Conservation (phyloP, 1,284 basidiomycete genomes). For the Austroboletus niveus region DNA sequence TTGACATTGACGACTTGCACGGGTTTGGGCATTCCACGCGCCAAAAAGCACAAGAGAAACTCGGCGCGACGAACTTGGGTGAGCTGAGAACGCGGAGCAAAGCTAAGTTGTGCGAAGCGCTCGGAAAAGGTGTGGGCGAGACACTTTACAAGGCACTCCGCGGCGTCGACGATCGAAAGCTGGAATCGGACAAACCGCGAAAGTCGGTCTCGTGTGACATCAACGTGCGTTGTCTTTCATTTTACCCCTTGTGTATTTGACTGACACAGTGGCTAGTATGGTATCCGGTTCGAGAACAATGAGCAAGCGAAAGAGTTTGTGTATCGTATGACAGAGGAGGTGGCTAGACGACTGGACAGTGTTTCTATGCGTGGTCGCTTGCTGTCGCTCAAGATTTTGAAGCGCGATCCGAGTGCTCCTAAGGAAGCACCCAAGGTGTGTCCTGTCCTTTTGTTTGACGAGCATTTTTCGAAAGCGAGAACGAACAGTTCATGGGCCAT, state of each 20-base stretch:
- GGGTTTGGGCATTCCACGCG: conserved; percentile 80
- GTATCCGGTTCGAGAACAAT: conserved; percentile 86
- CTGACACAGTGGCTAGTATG: conserved; percentile 60
- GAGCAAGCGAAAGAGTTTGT: conserved; percentile 82
- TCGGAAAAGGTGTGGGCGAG: conserved; percentile 84
- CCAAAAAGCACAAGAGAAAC: conserved; percentile 74
- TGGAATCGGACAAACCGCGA: conserved; percentile 82
- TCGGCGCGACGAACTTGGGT: conserved; percentile 71
- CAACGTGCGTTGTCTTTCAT: conserved; percentile 57
- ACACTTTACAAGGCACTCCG: conserved; percentile 82
- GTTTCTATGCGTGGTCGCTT: conserved; percentile 69
- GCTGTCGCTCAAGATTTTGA: conserved; percentile 87
- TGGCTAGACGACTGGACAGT: conserved; percentile 66
- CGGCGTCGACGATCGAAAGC: conserved; percentile 76
- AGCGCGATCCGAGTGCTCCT: conserved; percentile 82
- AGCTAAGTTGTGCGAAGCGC: conserved; percentile 61
- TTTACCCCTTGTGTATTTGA: background rate
- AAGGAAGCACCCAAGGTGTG: conserved; percentile 88
- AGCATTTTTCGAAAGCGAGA: too few relatives aligned
- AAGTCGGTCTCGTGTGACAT: conserved; percentile 91
- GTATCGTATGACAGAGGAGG: conserved; percentile 71
- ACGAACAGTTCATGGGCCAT: conserved; percentile 83
- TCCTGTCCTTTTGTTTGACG: background rate
- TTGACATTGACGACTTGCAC: conserved; percentile 86
- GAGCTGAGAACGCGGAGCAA: conserved; percentile 65